Evolutionary conservation across 1,284 basidiomycete species (phyloP).

Genomic region (Dichomitus squalens): DNA sequence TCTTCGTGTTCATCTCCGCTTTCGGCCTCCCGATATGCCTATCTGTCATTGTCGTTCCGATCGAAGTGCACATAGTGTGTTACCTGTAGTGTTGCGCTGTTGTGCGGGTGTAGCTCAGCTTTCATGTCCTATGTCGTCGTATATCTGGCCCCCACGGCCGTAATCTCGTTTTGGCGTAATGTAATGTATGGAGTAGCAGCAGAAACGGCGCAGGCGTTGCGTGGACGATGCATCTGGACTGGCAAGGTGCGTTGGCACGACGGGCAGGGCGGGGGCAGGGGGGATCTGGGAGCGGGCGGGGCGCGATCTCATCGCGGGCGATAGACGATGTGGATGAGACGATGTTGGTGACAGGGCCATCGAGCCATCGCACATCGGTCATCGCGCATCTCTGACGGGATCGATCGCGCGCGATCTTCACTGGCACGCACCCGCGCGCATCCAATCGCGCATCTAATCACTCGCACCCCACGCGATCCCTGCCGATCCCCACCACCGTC

Average conservation of each 20-base stretch:
- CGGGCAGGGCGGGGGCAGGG: neutral
- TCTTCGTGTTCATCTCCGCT: neutral
- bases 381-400: slow-evolving; percentile 21
- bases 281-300: slow-evolving; percentile 1
- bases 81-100: neutral
- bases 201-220: neutral
- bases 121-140: neutral
- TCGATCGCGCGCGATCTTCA: slow-evolving; percentile 22
- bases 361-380: neutral
- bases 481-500: slow-evolving; percentile 1
- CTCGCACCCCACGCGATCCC: slow-evolving; percentile 5
- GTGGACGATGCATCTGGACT: slow-evolving; percentile 2
- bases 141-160: neutral
- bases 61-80: neutral
- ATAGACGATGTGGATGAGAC: slow-evolving; percentile 7
- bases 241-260: neutral
- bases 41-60: neutral
- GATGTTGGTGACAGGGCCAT: slow-evolving; percentile 5
- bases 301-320: slow-evolving; percentile 13
- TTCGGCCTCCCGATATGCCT: neutral
- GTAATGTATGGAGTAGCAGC: neutral
- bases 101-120: neutral
- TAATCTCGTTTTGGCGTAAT: neutral
- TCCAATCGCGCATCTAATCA: slow-evolving; percentile 5
- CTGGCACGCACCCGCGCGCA: neutral